Base-by-base conservation (phyloP, 2,329 filamentous ascomycete genomes). In the Penicillium sp. region DNA sequence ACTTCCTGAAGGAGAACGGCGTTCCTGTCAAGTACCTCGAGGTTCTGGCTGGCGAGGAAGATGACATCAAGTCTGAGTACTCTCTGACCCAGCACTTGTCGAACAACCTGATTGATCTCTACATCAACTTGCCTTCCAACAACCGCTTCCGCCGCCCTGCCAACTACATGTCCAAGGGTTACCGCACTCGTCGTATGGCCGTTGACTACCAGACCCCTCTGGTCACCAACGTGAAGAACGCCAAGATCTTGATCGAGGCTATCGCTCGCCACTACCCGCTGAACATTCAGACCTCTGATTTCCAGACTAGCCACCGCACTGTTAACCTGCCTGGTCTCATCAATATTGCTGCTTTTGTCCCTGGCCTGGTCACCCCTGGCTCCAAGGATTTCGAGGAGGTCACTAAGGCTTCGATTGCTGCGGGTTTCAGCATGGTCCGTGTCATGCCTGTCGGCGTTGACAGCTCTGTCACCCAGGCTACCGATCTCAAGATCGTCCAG, bases 151-250 rank as follows among this genome's bases (percentile, higher is more conserved):
- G 94, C 66, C 87, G 94, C 63, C 94, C 94, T 28, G 94, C 94
- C 67, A 99, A 92, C 81, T 99, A 97, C 78, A 95, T 99, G 88
- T 95, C 90, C 76, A 94, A 94, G 79, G 94, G 94, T 56, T 99
- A 99, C 79, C 89, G 90, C 70, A 97, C 94, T 52, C 87, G 94
- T 73, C 88, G 94, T 75, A 97, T 99, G 92, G 94, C 94, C 31
- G 94, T 99, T 37, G 94, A 97, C 76, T 91, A 97, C 78, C 93
- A 97, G 78, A 96, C 94, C 51, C 94, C 94, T 54, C 81, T 99
- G 56, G 93, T 99, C 16, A 99, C 94, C 51, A 99, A 99, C 68
- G 94, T 99, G 75, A 99, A 99, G 84, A 97, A 97, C 71, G 94
- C 94, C 55, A 99, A 97, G 83, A 91, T 99, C 55, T 79, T 99